Percentiles rank a stretch among this genome's conserved stretches.
Evolutionary conservation across 2,329 filamentous ascomycete genomes (phyloP).

Genomic region (Pseudocercospora ulei): DNA sequence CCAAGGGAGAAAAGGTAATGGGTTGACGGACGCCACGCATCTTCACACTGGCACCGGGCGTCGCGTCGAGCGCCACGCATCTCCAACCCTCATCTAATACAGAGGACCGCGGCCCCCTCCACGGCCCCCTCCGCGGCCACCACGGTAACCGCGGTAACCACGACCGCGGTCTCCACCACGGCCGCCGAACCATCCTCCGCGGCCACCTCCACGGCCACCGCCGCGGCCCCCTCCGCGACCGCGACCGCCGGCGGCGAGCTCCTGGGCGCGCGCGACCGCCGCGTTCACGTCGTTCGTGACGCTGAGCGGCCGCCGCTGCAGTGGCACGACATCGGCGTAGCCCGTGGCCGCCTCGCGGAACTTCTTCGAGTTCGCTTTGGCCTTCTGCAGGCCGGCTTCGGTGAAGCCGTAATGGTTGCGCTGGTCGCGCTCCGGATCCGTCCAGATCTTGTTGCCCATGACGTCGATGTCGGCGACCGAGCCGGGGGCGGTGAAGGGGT

Average conservation of each 20-base stretch:
- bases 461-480: slow-evolving; percentile 30
- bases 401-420: slow-evolving; percentile 31
- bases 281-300: slow-evolving; percentile 16
- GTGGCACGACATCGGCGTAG: slow-evolving; percentile 21
- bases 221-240: slow-evolving; percentile 8
- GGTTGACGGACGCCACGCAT: too few species aligned
- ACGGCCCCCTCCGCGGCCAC: slow-evolving; percentile 3
- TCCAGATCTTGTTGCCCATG: slow-evolving; percentile 31
- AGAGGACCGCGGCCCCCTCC: too few species aligned
- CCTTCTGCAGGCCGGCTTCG: slow-evolving; percentile 23
- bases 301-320: slow-evolving; percentile 2
- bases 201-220: slow-evolving; percentile 10
- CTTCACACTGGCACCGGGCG: too few species aligned
- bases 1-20: too few species aligned
- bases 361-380: slow-evolving; percentile 20
- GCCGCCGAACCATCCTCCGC: slow-evolving; percentile 11
- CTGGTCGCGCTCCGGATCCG: slow-evolving; percentile 27
- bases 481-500: slow-evolving; percentile 26
- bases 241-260: slow-evolving; percentile 16
- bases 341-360: slow-evolving; percentile 18
- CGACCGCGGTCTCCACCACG: slow-evolving; percentile 14
- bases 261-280: slow-evolving; percentile 22
- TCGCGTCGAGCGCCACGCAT: too few species aligned
- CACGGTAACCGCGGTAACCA: slow-evolving; percentile 3
- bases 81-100: too few species aligned